Evolutionary conservation across 2,329 filamentous ascomycete genomes (phyloP).

Genomic region (Cladosporium oxysporum): DNA sequence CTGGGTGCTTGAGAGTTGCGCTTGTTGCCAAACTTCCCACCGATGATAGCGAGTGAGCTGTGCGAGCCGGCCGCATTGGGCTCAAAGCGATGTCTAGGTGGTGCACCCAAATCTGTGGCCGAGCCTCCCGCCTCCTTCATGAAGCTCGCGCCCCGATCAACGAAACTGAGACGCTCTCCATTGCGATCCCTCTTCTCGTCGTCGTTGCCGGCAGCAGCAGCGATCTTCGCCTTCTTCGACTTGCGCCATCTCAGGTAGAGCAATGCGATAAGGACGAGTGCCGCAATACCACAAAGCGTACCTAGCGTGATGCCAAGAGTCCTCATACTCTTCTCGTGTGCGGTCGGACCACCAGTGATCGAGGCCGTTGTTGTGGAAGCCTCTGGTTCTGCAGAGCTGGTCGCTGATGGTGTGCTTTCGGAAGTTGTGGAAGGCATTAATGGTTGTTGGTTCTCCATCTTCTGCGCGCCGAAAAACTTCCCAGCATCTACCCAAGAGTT

Average conservation of each 20-base stretch:
- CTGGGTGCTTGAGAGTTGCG: conserved; percentile 46
- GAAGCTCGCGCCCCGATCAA: conserved; percentile 53
- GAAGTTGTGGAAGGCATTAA: conserved; percentile 33
- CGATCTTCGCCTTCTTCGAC: conserved; percentile 54
- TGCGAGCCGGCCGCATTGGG: conserved; percentile 27
- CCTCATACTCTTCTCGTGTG: conserved; percentile 51
- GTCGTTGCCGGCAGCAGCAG: conserved; percentile 24
- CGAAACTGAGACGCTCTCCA: conserved; percentile 49
- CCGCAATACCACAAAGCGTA: conserved; percentile 72
- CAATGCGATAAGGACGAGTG: conserved; percentile 71
- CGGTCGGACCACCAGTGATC: conserved; percentile 29
- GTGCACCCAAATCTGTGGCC: conserved; percentile 32
- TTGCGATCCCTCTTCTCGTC: conserved; percentile 44
- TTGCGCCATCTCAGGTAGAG: conserved; percentile 65
- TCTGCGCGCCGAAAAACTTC: conserved; percentile 57
- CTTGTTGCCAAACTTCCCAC: conserved; percentile 58
- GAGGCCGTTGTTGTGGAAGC: conserved; percentile 40
- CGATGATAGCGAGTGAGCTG: conserved; percentile 51
- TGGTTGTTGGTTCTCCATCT: conserved; percentile 37
- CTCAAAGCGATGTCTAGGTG: conserved; percentile 23
- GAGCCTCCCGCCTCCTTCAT: conserved; percentile 54
- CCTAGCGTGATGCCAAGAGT: conserved; percentile 83
- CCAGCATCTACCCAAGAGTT: conserved; percentile 80
- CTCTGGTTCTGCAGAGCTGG: conserved; percentile 38
- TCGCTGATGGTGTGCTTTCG: conserved; percentile 39